Evolutionary conservation across 345 rosid species (phyloP).

Genomic region (Aethionema arabicum): DNA sequence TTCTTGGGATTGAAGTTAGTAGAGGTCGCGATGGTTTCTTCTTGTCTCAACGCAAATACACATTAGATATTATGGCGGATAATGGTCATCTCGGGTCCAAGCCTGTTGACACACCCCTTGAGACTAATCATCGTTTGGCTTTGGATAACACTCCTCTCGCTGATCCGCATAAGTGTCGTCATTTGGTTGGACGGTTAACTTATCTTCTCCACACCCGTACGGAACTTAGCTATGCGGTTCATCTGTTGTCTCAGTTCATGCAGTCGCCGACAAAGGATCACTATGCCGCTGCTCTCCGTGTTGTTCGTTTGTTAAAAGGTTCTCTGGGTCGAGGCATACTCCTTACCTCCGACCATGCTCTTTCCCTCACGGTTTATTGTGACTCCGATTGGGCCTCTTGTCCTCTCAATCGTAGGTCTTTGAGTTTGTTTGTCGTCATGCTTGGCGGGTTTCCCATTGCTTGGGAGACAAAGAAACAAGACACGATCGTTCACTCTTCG

Average conservation of each 20-base stretch:
- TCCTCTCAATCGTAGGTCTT: neutral
- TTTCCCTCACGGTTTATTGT: neutral
- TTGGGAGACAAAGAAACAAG: neutral
- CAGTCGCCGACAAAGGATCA: neutral
- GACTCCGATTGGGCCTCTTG: neutral
- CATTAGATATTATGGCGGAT: neutral
- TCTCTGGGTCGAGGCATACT: neutral
- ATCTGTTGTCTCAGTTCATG: neutral
- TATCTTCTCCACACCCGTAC: neutral
- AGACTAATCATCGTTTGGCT: neutral
- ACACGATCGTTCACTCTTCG: neutral
- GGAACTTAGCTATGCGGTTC: neutral
- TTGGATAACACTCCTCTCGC: neutral
- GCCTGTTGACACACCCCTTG: neutral
- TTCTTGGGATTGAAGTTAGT: neutral
- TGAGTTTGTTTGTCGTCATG: neutral
- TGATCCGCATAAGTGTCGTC: neutral
- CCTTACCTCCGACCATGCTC: fast-evolving
- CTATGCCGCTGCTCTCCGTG: neutral
- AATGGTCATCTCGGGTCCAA: neutral
- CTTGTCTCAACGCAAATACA: neutral
- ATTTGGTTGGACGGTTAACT: neutral
- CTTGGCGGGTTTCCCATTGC: neutral
- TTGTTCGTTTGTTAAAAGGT: neutral
- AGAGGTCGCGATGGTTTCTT: neutral